Evolutionary conservation across 2,329 filamentous ascomycete genomes (phyloP), one percentile per base, ranked within the genome.

Genomic region (Alternaria sp.): DNA sequence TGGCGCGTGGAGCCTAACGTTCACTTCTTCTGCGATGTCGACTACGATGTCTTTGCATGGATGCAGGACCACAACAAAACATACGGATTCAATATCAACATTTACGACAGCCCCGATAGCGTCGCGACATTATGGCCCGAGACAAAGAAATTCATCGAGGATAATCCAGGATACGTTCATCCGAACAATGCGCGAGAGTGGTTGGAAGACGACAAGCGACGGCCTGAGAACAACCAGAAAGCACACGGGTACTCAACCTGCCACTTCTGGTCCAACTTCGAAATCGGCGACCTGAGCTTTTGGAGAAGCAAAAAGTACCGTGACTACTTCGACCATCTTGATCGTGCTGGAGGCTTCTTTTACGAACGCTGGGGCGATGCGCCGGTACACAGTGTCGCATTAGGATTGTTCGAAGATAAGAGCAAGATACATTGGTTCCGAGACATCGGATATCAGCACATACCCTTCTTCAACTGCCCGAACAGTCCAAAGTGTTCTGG

Each of bases 201-300:
- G 94, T 80, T 99, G 63, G 92, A 90, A 2, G 95, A 99, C 78
- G 88, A 87, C 63, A 80, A 85, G 57, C 86, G 89, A 49, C 87
- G 95, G 50, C 94, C 94, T 1, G 87, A 92, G 14, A 91, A 97
- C 79, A 92, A 93, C 75, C 78, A 85, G 55, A 88, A 90, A 65
- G 94, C 94, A 7, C 91, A 97, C 72, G 95, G 95, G 34, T 99
- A 97, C 83, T 97, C 93, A 34, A 98, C 95, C 3, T 99, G 95
- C 79, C 95, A 99, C 80, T 99, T 99, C 84, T 99, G 95, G 95
- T 95, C 90, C 73, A 99, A 99, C 80, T 99, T 99, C 72, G 95
- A 99, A 81, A 94, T 99, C 71, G 94, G 87, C 48, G 93, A 97
- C 79, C 87, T 99, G 86, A 87, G 87, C 65, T 97, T 99, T 80